Evolutionary conservation across 805 yeast genomes (phyloP).

Genomic region (Nakazawaea ishiwadae): DNA sequence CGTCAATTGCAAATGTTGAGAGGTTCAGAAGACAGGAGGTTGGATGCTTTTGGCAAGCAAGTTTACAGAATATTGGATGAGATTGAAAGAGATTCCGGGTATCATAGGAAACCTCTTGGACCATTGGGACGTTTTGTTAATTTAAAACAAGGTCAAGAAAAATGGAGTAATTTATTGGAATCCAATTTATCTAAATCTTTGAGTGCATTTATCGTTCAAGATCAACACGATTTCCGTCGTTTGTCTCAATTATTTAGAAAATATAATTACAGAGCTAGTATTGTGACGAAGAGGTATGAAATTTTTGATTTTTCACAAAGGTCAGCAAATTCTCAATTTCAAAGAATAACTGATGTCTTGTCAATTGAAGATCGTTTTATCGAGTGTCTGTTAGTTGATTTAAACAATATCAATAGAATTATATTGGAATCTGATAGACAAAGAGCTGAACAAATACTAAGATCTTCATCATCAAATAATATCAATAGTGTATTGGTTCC

Average conservation of each 20-base stretch:
- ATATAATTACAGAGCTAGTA: constrained; percentile 28
- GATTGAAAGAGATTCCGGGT: constrained; percentile 32
- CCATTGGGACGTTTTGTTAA: constrained; percentile 68
- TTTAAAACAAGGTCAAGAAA: constrained; percentile 46
- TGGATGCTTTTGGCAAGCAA: constrained; percentile 46
- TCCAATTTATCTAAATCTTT: constrained; percentile 39
- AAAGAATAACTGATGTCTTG: constrained; percentile 58
- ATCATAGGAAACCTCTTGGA: constrained; percentile 61
- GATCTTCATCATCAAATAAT: constrained; percentile 28
- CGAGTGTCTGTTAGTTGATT: constrained; percentile 61
- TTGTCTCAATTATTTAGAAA: constrained; percentile 31
- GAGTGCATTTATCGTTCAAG: constrained; percentile 64
- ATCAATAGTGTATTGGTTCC: constrained; percentile 39
- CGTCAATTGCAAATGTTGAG: constrained; percentile 19
- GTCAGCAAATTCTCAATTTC: constrained; percentile 18
- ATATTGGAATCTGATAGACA: constrained; percentile 47
- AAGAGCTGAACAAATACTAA: constrained; percentile 44
- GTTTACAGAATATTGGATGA: constrained; percentile 37
- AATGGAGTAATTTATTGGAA: constrained; percentile 64
- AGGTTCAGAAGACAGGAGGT: constrained; percentile 28
- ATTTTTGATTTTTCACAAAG: constrained; percentile 42
- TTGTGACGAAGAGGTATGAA: constrained; percentile 52
- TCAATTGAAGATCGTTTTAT: constrained; percentile 50
- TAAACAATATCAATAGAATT: constrained; percentile 51
- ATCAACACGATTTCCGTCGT: constrained; percentile 50